phyloP scores from a whole-genome alignment of 805 yeast genomes.

The Lipomyces oligophaga region DNA sequence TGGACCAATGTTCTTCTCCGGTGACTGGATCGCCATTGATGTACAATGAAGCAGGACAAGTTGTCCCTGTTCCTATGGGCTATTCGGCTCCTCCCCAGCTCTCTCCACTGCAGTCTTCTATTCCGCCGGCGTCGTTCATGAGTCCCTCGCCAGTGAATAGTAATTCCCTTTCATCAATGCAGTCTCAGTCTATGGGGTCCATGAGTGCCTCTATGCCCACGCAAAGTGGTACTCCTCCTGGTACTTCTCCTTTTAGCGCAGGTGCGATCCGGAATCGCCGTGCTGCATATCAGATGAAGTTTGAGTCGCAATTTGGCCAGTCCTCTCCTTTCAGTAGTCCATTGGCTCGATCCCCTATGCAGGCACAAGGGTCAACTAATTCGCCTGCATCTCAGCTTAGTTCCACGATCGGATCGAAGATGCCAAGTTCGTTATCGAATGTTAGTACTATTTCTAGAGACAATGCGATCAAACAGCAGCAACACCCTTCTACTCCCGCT shows the following conservation, averaged over 20 bases:
- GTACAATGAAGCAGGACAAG: neutral
- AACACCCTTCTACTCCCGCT: conserved; percentile 1
- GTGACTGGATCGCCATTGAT: neutral
- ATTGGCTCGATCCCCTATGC: conserved; percentile 1
- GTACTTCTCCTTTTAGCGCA: conserved; percentile 12
- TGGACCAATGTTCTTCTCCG: neutral
- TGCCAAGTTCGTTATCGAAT: neutral
- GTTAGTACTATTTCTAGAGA: no score
- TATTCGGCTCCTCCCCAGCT: conserved; percentile 1
- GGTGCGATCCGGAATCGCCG: conserved; percentile 7
- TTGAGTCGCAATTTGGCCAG: conserved; percentile 3
- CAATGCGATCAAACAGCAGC: conserved; percentile 10
- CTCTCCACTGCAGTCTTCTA: neutral
- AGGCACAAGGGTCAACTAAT: neutral
- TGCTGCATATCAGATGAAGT: conserved; percentile 2
- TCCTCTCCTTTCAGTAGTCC: conserved; percentile 1
- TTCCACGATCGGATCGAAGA: neutral
- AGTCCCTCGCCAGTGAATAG: conserved; percentile 11
- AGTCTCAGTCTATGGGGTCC: no score
- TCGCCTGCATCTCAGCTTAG: neutral
- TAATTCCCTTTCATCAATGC: no score
- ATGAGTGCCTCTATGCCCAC: no score
- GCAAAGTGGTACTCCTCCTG: neutral
- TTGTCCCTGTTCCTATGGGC: neutral
- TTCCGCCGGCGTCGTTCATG: conserved; percentile 10